Conservation (phyloP, 441 rosid species). For the Pelargonium australe region DNA sequence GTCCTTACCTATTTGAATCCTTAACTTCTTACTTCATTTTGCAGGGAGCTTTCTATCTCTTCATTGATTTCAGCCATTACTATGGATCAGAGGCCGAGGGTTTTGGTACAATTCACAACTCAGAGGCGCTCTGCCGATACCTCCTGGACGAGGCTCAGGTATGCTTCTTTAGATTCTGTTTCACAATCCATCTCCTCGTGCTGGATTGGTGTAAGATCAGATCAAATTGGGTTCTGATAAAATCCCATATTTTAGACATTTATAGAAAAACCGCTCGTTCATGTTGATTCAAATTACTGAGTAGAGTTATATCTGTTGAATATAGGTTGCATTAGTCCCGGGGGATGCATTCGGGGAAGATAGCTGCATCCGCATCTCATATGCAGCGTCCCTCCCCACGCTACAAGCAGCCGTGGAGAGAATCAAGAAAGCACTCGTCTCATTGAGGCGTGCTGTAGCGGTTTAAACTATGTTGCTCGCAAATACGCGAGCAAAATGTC, state of each 20-base stretch:
- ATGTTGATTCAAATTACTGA: conserved; percentile 28
- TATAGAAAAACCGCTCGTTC: conserved; percentile 58
- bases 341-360: conserved; percentile 97
- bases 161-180: conserved; percentile 8
- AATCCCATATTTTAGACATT: conserved; percentile 10
- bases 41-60: conserved; percentile 97
- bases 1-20: too few relatives aligned
- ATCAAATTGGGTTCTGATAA: too few relatives aligned
- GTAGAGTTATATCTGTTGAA: background rate
- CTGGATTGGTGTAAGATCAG: too few relatives aligned
- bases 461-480: conserved; percentile 15
- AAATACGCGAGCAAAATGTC: too few relatives aligned
- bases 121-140: conserved; percentile 68
- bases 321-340: conserved; percentile 90
- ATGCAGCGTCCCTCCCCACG: conserved; percentile 73
- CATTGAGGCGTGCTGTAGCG: conserved; percentile 43
- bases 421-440: conserved; percentile 63
- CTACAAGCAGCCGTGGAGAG: conserved; percentile 65
- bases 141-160: conserved; percentile 62
- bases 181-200: too few relatives aligned
- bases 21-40: conserved; percentile 10
- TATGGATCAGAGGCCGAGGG: conserved; percentile 70
- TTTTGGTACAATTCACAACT: conserved; percentile 61
- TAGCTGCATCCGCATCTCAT: conserved; percentile 79
- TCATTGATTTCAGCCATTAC: conserved; percentile 72